Conservation (phyloP, 2,329 filamentous ascomycete genomes). For the Drechslerella coelobrocha region DNA sequence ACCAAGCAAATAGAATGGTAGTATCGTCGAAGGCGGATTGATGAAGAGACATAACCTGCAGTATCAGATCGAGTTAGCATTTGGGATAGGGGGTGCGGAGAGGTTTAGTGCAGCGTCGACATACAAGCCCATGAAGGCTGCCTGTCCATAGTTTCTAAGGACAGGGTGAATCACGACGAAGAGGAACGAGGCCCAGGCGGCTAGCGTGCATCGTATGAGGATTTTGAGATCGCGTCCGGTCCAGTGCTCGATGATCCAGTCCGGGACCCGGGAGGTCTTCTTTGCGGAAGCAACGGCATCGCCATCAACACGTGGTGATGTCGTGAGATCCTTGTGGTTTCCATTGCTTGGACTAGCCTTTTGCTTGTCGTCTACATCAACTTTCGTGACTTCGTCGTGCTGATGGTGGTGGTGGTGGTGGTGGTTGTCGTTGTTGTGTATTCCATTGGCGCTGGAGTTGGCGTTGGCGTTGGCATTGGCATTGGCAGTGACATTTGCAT, state of each 20-base stretch:
- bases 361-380: slow-evolving; percentile 9
- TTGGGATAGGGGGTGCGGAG: too few species aligned
- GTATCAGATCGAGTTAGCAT: not conserved
- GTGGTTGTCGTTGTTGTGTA: slow-evolving; percentile 13
- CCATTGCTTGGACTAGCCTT: slow-evolving; percentile 5
- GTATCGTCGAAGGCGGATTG: slow-evolving; percentile 61
- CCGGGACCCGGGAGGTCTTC: slow-evolving; percentile 18
- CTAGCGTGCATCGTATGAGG: slow-evolving; percentile 61
- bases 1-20: slow-evolving; percentile 61
- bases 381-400: slow-evolving; percentile 12
- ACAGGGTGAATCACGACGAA: slow-evolving; percentile 62
- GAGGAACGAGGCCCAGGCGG: slow-evolving; percentile 61
- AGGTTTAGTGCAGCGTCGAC: not conserved
- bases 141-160: slow-evolving; percentile 59
- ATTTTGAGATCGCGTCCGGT: slow-evolving; percentile 62
- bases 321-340: not conserved
- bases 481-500: not conserved
- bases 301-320: not conserved
- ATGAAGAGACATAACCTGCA: slow-evolving; percentile 60
- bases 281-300: slow-evolving; percentile 1
- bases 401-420: not conserved
- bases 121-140: slow-evolving; percentile 60
- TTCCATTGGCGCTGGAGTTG: too few species aligned
- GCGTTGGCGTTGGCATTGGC: slow-evolving; percentile 5
- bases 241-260: slow-evolving; percentile 60